Evolutionary conservation across 768 basidiomycete genomes (phyloP).

Genomic region (Trametes coccinea): DNA sequence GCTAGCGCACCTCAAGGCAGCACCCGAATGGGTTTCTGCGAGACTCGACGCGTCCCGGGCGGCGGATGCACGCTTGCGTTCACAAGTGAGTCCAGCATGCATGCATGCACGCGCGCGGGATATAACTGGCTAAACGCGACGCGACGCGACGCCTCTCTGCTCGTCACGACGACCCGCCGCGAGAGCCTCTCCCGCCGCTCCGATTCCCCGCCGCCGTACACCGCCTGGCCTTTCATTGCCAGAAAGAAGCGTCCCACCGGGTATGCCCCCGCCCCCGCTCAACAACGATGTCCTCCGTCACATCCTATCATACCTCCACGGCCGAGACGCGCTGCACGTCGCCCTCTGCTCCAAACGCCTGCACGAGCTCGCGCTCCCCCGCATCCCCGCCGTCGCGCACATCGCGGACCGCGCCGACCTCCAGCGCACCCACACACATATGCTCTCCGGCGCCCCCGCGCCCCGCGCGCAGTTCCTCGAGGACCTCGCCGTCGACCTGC

Average conservation of each 20-base stretch:
- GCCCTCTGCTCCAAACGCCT: slow-evolving; percentile 2
- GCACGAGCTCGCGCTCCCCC: not conserved
- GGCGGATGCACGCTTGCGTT: not conserved
- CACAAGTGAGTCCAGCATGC: slow-evolving; percentile 1
- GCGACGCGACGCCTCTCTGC: no score
- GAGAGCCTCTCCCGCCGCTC: not conserved
- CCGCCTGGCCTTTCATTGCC: not conserved
- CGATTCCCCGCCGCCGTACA: not conserved
- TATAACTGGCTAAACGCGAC: not conserved
- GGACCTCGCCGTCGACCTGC: not conserved
- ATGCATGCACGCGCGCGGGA: not conserved
- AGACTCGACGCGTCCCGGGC: no score
- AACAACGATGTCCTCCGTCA: slow-evolving; percentile 7
- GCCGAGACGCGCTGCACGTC: not conserved
- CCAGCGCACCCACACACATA: not conserved
- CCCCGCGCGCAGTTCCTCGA: slow-evolving; percentile 2
- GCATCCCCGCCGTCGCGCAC: not conserved
- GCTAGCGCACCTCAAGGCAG: no score
- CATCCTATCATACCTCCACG: slow-evolving; percentile 2
- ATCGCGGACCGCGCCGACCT: not conserved
- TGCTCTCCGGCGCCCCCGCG: not conserved
- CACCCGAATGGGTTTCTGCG: no score
- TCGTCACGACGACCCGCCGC: not conserved
- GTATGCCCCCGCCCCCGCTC: not conserved
- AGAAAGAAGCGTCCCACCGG: not conserved